Evolutionary conservation across 139 green algal genomes (phyloP), one percentile per base, ranked within the genome.

Genomic region (Tetradesmus obliquus): DNA sequence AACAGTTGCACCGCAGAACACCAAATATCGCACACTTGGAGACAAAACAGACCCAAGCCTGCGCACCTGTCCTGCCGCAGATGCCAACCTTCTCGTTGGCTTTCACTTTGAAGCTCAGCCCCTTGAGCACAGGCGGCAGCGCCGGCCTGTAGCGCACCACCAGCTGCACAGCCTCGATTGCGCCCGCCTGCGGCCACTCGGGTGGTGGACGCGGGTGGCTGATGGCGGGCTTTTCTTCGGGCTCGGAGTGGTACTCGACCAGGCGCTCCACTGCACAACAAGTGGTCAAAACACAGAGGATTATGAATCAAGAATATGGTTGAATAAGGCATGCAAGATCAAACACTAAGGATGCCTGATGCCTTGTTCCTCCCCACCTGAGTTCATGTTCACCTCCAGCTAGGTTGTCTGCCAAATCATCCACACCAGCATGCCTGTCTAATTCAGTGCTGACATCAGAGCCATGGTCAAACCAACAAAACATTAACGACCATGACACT

Each of bases 221-320:
- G 55, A 89, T 80, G 32, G 88, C 60, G 20, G 93, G 82, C 8
- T 95, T 92, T 86, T 98, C 97, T 85, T 97, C 94, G 3, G 93
- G 90, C 24, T 97, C 92, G 76, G 58, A 89, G 88, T 91, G 3
- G 90, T 98, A 99, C 89, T 97, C 94, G 15, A 97, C 83, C 93
- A 98, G 92, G 19, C 97, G 94, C 93, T 99, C 97, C 22, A 97
- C 95, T 80, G 94, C 88, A 79, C 55, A 89, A 20, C 19, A 45
- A 45, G 32, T 45, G 32, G 32, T 45, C 32, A 45, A 76, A 17
- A 17, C 17, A 45, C 32, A 45, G 32, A 45, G 32, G 32, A 45
- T 45, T 45, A 45, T 45, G 32, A 45, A 45, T 45, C 32, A 45
- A 45, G 32, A 45, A 45, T 45, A 45, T 45, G 32, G 32, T 45